Percentiles rank a stretch among this genome's conserved stretches.
These are phyloP conservation scores for Arthroderma sp. DNA, from an alignment of 2,329 filamentous ascomycete genomes.

Conservation along the genomic window DNA sequence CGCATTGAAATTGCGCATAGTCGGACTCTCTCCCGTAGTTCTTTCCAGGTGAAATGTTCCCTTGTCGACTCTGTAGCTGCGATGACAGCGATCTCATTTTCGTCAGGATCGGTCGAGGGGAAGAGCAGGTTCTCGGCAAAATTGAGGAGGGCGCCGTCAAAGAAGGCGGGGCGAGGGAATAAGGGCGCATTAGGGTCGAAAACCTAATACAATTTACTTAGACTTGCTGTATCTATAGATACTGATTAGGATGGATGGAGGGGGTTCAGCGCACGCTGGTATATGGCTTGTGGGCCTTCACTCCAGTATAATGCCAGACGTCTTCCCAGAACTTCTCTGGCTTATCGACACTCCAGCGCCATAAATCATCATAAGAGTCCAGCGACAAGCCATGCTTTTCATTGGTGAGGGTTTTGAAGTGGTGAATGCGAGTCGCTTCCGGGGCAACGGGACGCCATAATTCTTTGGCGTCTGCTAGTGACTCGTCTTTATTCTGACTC, in stretches of 20 bases:
- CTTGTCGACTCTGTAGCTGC: constrained; percentile 62
- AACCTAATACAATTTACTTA: constrained; percentile 37
- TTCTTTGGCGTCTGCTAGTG: constrained; percentile 23
- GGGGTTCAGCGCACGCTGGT: constrained; percentile 19
- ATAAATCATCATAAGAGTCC: constrained; percentile 58
- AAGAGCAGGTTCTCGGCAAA: constrained; percentile 93
- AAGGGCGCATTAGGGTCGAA: constrained; percentile 54
- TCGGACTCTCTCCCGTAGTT: constrained; percentile 65
- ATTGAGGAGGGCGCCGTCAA: constrained; percentile 65
- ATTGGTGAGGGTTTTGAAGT: constrained; percentile 58
- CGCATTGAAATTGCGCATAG: constrained; percentile 59
- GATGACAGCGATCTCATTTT: constrained; percentile 57
- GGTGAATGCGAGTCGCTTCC: constrained; percentile 54
- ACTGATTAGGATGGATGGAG: background rate
- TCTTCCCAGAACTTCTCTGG: constrained; percentile 70
- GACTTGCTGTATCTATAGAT: no score
- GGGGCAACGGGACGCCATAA: constrained; percentile 63
- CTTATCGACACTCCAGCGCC: constrained; percentile 72
- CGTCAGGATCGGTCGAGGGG: constrained; percentile 46
- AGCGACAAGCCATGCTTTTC: constrained; percentile 51
- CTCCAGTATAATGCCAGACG: constrained; percentile 68
- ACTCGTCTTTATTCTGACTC: constrained; percentile 2
- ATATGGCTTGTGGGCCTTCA: constrained; percentile 53
- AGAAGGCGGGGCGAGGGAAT: constrained; percentile 82
- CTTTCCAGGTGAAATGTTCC: constrained; percentile 59